Conservation (phyloP, 1,284 basidiomycete species). For the Rugosomyces carneus region DNA sequence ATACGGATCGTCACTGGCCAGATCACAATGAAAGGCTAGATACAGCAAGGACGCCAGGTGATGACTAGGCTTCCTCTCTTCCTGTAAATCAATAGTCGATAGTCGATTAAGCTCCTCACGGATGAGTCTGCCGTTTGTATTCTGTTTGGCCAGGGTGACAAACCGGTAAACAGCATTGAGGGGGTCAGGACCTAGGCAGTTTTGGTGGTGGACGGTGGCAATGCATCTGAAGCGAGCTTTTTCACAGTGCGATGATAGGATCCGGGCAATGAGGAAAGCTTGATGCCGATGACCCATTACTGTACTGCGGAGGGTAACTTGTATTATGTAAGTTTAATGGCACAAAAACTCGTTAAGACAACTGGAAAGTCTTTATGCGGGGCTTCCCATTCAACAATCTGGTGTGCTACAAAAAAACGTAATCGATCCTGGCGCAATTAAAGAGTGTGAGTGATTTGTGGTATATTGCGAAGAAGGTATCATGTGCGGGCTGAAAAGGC, state of each 20-base stretch:
- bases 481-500: too few species aligned
- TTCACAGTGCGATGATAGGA: constrained; percentile 19
- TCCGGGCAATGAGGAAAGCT: constrained; percentile 31
- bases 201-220: constrained; percentile 33
- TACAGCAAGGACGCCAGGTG: constrained; percentile 23
- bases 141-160: constrained; percentile 27
- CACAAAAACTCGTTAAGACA: too few species aligned
- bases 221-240: constrained; percentile 31
- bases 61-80: constrained; percentile 24
- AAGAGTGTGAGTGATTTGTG: too few species aligned
- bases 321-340: too few species aligned
- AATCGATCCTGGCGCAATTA: too few species aligned
- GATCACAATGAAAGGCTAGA: constrained; percentile 20
- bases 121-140: constrained; percentile 30
- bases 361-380: too few species aligned
- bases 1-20: constrained; percentile 13
- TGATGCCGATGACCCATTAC: constrained; percentile 31
- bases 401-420: too few species aligned
- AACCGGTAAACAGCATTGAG: constrained; percentile 28
- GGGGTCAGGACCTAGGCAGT: constrained; percentile 30
- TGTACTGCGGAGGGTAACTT: too few species aligned
- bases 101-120: constrained; percentile 26
- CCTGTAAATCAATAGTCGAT: constrained; percentile 19
- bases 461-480: too few species aligned
- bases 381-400: too few species aligned